phyloP scores from a whole-genome alignment of 2,329 filamentous ascomycete species.

The Pseudopyricularia cyperi region DNA sequence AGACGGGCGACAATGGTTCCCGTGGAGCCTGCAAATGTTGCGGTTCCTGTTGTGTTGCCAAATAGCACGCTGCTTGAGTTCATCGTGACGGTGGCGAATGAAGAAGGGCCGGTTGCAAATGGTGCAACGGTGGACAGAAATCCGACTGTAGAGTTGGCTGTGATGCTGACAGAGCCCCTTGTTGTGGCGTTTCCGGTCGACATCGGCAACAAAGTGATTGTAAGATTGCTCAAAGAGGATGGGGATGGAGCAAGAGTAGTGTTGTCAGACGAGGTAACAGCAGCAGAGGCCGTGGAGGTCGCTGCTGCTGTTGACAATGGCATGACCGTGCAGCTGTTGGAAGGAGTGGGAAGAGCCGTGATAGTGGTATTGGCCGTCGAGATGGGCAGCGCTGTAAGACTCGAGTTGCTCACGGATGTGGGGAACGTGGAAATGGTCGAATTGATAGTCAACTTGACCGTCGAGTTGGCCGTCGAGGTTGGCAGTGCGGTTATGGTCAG shows the following conservation, averaged over 20 bases:
- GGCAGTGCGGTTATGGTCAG: neutral
- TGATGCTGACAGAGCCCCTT: neutral
- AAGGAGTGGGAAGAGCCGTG: neutral
- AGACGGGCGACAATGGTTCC: neutral
- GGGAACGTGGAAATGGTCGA: neutral
- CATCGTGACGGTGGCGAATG: neutral
- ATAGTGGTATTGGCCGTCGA: neutral
- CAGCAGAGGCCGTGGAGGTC: neutral
- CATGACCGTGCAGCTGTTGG: neutral
- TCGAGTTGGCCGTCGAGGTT: neutral
- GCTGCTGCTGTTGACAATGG: neutral
- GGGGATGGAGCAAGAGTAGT: neutral
- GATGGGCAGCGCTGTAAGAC: neutral
- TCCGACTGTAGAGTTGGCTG: neutral
- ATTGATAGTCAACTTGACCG: neutral
- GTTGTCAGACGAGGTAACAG: neutral
- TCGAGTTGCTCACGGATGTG: neutral
- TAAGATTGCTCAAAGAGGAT: neutral
- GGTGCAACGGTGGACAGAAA: neutral
- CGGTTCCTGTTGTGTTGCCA: slow-evolving; percentile 1
- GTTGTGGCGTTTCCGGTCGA: neutral
- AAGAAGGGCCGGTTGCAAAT: neutral
- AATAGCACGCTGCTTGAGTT: slow-evolving; percentile 1
- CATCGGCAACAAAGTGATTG: neutral
- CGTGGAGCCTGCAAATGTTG: neutral